Conservation (phyloP, 2,329 filamentous ascomycete genomes). For the Colletotrichum acutatum region DNA sequence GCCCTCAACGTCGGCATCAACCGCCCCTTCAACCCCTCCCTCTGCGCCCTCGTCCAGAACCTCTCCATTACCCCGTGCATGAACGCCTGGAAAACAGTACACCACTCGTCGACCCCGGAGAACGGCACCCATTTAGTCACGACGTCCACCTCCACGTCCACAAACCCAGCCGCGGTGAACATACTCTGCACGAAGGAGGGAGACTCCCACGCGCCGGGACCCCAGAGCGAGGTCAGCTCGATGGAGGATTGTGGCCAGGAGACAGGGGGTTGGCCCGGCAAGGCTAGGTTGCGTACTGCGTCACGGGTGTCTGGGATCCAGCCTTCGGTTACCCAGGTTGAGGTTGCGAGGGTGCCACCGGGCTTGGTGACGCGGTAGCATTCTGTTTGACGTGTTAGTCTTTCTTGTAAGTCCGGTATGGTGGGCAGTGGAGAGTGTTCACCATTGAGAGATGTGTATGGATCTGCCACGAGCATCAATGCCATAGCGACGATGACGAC, state of each 20-base stretch:
- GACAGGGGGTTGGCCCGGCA: neutral
- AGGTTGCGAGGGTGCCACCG: constrained; percentile 11
- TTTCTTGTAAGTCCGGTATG: no score
- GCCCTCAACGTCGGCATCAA: constrained; percentile 1
- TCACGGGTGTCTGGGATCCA: constrained; percentile 14
- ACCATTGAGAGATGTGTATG: constrained; percentile 3
- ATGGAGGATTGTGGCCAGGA: constrained; percentile 13
- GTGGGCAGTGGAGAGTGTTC: neutral
- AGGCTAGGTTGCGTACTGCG: neutral
- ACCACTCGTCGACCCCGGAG: neutral
- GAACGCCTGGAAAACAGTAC: constrained; percentile 8
- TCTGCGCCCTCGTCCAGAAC: constrained; percentile 16
- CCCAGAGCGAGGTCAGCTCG: constrained; percentile 8
- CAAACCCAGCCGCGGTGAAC: constrained; percentile 12
- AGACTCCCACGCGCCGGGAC: constrained; percentile 8
- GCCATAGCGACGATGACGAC: constrained; percentile 7
- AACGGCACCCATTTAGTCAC: constrained; percentile 8
- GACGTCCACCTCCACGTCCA: constrained; percentile 11
- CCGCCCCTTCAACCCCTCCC: neutral
- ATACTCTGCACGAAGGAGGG: neutral
- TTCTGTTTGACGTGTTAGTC: neutral
- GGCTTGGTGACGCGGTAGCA: constrained; percentile 9
- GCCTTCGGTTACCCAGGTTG: constrained; percentile 11
- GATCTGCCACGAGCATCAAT: constrained; percentile 13
- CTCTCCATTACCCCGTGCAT: constrained; percentile 4